Base-by-base conservation (phyloP, 495 filamentous ascomycete species). In the Filosporella fistucella region DNA sequence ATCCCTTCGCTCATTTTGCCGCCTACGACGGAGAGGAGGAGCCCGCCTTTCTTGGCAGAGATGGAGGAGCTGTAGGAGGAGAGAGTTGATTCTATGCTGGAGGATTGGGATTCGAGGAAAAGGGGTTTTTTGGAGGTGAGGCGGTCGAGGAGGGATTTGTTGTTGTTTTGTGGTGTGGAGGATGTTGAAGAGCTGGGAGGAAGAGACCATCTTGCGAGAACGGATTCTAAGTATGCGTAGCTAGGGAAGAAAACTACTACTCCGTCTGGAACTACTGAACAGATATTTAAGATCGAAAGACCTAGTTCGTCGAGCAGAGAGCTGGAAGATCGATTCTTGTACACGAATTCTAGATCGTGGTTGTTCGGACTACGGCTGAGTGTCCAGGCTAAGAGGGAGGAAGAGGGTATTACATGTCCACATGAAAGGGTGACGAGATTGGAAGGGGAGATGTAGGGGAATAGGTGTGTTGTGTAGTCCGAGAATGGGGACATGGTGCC, bases 401-500 rank as follows among this genome's bases (percentile, higher is more conserved):
- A 77, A 1, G 75, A 55, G 2, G 93, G 90, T 44, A 97, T 95
- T 18, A 98, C 91, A 65, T 98, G 93, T 4, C 90, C 93, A 63
- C 89, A 97, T 43, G 88, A 95, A 16, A 96, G 79, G 1, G 89
- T 94, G 3, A 72, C 78, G 23, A 97, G 75, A 32, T 81, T 80
- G 7, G 69, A 67, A 4, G 70, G 57, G 0, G 79, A 65, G 0
- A 95, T 60, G 48, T 88, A 85, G 1, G 90, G 84, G 58, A 98
- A 93, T 13, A 98, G 75, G 56, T 95, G 85, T 5, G 81, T 75
- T 40, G 74, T 77, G 62, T 95, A 97, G 62, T 96, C 93, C 20
- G 81, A 76, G 75, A 98, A 93, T 2, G 94, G 93, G 29, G 91
- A 94, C 94, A 98, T 98, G 8, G 93, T 98, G 2, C 93, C 93